Conservation (phyloP, 2,329 filamentous ascomycete genomes). For the Cercospora berteroae region DNA sequence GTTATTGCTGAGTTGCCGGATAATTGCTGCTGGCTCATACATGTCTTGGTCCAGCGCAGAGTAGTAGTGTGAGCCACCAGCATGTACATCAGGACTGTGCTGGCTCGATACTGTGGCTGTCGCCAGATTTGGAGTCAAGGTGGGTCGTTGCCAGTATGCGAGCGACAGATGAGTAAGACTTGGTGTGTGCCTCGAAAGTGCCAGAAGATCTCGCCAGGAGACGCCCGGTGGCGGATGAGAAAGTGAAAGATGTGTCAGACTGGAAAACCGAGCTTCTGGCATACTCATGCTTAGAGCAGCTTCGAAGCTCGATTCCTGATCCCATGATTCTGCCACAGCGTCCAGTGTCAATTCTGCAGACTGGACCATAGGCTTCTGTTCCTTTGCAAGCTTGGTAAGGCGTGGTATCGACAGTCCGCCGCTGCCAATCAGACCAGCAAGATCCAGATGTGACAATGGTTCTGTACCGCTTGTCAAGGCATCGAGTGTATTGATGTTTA, state of each 20-base stretch:
- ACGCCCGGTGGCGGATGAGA: constrained; percentile 51
- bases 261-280: constrained; percentile 45
- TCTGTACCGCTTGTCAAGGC: constrained; percentile 52
- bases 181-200: constrained; percentile 53
- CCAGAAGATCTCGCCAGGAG: constrained; percentile 57
- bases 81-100: constrained; percentile 44
- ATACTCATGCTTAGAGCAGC: constrained; percentile 29
- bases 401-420: constrained; percentile 46
- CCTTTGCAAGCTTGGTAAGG: constrained; percentile 45
- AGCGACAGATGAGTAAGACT: constrained; percentile 62
- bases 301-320: constrained; percentile 39
- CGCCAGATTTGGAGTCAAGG: constrained; percentile 54
- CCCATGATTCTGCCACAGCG: constrained; percentile 48
- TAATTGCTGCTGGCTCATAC: constrained; percentile 55
- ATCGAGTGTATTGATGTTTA: constrained; percentile 48
- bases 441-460: constrained; percentile 52
- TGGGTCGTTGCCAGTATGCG: constrained; percentile 61
- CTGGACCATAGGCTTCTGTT: background rate
- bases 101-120: constrained; percentile 46
- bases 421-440: constrained; percentile 51
- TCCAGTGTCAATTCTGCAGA: background rate
- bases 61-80: constrained; percentile 55
- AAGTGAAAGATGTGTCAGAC: constrained; percentile 59
- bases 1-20: constrained; percentile 55
- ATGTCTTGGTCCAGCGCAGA: constrained; percentile 54